phyloP scores from a whole-genome alignment of 164 flowering plant genomes.

The Euptelea pleiosperma region DNA sequence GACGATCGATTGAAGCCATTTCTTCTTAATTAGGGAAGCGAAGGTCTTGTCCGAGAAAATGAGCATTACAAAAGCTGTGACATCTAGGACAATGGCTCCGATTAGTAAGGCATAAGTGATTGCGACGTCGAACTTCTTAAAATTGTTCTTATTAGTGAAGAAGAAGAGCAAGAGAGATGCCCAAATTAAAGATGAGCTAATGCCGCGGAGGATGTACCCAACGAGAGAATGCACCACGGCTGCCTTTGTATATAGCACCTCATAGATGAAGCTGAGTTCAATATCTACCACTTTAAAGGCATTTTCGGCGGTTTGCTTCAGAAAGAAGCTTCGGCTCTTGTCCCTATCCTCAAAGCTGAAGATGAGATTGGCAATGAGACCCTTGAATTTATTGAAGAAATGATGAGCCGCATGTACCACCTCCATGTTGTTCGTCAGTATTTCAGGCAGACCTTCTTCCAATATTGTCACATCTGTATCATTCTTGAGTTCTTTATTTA shows the following conservation, averaged over 20 bases:
- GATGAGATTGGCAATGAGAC: constrained; percentile 24
- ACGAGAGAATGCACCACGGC: not conserved
- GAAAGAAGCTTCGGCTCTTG: constrained; percentile 13
- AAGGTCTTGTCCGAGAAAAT: not conserved
- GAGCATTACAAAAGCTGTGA: not conserved
- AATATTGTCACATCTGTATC: too few species aligned
- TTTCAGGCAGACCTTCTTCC: too few species aligned
- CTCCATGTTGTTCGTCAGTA: too few species aligned
- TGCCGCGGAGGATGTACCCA: constrained; percentile 10
- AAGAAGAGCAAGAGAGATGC: not conserved
- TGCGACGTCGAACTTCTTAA: not conserved
- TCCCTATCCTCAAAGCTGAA: constrained; percentile 20
- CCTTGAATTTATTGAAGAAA: not conserved
- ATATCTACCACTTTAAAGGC: constrained; percentile 31
- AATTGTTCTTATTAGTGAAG: not conserved
- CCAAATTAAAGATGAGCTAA: not conserved
- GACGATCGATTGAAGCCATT: not conserved
- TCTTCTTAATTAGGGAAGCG: not conserved
- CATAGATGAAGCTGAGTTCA: constrained; percentile 27
- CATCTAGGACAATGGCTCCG: not conserved
- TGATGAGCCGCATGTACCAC: too few species aligned
- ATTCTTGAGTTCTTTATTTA: constrained; percentile 17
- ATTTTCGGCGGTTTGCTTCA: not conserved
- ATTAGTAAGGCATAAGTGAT: not conserved
- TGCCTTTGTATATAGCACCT: constrained; percentile 29